phyloP scores from a whole-genome alignment of 2,329 filamentous ascomycete genomes.

The Diatrype stigma region DNA sequence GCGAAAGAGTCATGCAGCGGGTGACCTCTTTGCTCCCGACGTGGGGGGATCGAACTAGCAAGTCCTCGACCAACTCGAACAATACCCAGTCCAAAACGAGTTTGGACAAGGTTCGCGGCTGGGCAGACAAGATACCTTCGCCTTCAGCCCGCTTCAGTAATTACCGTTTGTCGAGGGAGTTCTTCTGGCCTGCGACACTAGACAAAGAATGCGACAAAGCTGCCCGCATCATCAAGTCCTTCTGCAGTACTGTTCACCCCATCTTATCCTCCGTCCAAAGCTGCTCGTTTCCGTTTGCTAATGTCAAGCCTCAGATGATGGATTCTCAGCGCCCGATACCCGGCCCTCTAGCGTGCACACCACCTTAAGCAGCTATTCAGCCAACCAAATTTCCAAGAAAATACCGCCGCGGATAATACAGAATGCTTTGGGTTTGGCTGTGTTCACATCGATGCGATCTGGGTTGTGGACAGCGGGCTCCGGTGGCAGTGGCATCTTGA shows the following conservation, averaged over 20 bases:
- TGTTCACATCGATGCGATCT: constrained; percentile 94
- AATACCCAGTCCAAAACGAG: constrained; percentile 26
- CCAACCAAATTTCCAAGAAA: constrained; percentile 63
- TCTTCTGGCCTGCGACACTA: constrained; percentile 80
- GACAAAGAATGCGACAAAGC: constrained; percentile 92
- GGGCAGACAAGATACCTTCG: constrained; percentile 47
- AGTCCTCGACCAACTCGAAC: no score
- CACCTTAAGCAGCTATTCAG: constrained; percentile 40
- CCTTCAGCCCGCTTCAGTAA: constrained; percentile 66
- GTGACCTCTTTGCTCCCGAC: constrained; percentile 41
- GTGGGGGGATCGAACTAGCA: constrained; percentile 33
- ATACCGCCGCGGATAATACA: constrained; percentile 83
- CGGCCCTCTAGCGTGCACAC: constrained; percentile 27
- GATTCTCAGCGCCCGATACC: constrained; percentile 47
- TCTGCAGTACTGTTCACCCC: constrained; percentile 63
- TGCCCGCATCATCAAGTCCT: constrained; percentile 81
- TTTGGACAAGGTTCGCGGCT: constrained; percentile 37
- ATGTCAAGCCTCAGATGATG: constrained; percentile 41
- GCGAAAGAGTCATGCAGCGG: constrained; percentile 36
- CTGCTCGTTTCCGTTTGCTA: constrained; percentile 8
- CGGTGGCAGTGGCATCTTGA: constrained; percentile 81
- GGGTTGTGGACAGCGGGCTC: constrained; percentile 89
- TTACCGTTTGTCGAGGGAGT: constrained; percentile 62
- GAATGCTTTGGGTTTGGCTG: constrained; percentile 83
- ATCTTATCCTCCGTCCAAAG: constrained; percentile 5